A percentile compares a stretch with the other conserved stretches of the same genome.
Evolutionary conservation across 139 green algal species (phyloP).

Genomic region (Yamagishiella unicocca): DNA sequence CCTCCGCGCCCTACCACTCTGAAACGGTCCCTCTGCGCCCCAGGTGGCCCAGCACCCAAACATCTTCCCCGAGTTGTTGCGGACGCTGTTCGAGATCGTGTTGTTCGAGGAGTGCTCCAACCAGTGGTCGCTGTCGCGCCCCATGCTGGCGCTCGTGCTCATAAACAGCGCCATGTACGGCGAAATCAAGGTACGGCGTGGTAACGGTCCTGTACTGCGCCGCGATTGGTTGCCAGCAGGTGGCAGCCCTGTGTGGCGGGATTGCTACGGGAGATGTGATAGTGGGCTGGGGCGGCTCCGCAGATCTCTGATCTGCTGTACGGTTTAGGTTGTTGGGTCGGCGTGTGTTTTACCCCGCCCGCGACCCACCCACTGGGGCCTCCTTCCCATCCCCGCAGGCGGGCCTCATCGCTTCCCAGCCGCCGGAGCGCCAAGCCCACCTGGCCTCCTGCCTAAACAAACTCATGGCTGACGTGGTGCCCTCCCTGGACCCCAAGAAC

Average conservation of each 20-base stretch:
- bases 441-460: constrained; percentile 89
- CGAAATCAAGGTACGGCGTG: constrained; percentile 74
- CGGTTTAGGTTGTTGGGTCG: no score
- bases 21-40: no score
- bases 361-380: no score
- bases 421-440: constrained; percentile 72
- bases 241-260: no score
- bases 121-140: constrained; percentile 95
- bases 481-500: constrained; percentile 95
- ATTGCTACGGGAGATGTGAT: no score
- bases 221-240: no score
- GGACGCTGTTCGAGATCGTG: constrained; percentile 95
- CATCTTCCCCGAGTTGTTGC: constrained; percentile 58
- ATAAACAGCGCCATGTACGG: constrained; percentile 89
- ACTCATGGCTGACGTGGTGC: constrained; percentile 93
- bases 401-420: constrained; percentile 78
- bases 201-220: no score
- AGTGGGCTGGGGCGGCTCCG: no score
- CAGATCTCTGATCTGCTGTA: no score
- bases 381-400: no score
- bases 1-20: no score
- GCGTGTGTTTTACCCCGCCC: no score
- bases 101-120: constrained; percentile 99
- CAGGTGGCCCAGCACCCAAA: constrained; percentile 28
- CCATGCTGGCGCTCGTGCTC: constrained; percentile 97